Conservation (phyloP, 176 grass and related monocot species). For the Triticum timopheevii region DNA sequence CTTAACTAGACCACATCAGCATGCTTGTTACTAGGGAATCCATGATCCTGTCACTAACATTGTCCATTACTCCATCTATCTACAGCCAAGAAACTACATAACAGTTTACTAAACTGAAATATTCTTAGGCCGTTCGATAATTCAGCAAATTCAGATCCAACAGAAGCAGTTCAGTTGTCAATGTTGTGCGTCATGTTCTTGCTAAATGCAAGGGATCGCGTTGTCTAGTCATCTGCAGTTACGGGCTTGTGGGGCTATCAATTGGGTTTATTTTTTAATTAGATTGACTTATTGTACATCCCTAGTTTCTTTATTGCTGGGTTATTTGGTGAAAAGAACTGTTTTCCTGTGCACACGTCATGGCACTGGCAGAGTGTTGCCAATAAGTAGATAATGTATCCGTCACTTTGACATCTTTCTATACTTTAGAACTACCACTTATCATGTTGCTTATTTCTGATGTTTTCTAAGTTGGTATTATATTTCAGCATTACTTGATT, state of each 20-base stretch:
- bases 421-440: constrained; percentile 14
- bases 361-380: not conserved
- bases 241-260: not conserved
- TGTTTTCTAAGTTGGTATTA: constrained; percentile 4
- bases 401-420: not conserved
- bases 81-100: too few relatives aligned
- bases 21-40: too few relatives aligned
- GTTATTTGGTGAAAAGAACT: not conserved
- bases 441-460: constrained; percentile 10
- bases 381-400: not conserved
- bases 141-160: too few relatives aligned
- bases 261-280: not conserved
- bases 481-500: not conserved
- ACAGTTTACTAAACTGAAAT: too few relatives aligned
- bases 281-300: not conserved
- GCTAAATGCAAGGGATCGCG: too few relatives aligned
- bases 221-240: not conserved
- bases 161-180: too few relatives aligned
- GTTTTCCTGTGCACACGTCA: not conserved
- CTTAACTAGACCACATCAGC: too few relatives aligned
- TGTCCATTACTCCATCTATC: too few relatives aligned
- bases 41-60: too few relatives aligned
- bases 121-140: too few relatives aligned
- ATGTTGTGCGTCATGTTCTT: too few relatives aligned
- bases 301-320: not conserved